Percentiles rank a stretch among this genome's conserved stretches.
These are phyloP conservation scores for Chrysoporthe cubensis DNA, from an alignment of 2,329 filamentous ascomycete species.

Conservation along the genomic window DNA sequence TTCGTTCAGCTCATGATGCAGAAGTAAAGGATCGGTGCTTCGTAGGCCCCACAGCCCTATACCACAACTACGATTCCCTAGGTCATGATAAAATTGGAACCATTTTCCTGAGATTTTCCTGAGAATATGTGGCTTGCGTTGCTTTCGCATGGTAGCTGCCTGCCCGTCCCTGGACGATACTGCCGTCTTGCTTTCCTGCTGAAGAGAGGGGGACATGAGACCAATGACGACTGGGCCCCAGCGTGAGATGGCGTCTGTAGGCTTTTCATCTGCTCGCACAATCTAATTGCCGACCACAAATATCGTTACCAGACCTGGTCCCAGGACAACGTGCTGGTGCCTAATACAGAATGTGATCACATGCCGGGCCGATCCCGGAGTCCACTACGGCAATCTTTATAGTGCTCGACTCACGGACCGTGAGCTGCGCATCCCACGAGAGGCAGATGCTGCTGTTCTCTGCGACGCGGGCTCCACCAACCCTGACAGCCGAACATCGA, in stretches of 20 bases:
- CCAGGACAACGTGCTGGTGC: neutral
- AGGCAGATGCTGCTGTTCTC: neutral
- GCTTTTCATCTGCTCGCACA: constrained; percentile 25
- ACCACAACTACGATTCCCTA: constrained; percentile 26
- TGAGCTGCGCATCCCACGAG: neutral
- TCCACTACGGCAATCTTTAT: neutral
- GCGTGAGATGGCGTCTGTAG: constrained; percentile 24
- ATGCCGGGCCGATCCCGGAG: neutral
- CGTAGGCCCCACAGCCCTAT: constrained; percentile 16
- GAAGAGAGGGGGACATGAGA: constrained; percentile 19
- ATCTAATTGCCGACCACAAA: constrained; percentile 20
- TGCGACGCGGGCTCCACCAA: neutral
- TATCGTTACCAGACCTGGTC: constrained; percentile 3
- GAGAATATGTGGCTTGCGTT: constrained; percentile 15
- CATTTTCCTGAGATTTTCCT: constrained; percentile 4
- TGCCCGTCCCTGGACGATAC: constrained; percentile 1
- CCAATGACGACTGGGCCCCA: constrained; percentile 19
- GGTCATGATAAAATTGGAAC: constrained; percentile 28
- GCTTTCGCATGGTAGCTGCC: constrained; percentile 15
- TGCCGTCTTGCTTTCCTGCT: constrained; percentile 18
- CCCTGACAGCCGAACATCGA: neutral
- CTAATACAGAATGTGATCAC: neutral
- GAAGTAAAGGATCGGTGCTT: constrained; percentile 62
- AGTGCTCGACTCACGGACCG: neutral
- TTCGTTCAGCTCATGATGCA: constrained; percentile 97